phyloP scores from a whole-genome alignment of 108 stramenopile genomes.

The Fragilaria crotonensis region DNA sequence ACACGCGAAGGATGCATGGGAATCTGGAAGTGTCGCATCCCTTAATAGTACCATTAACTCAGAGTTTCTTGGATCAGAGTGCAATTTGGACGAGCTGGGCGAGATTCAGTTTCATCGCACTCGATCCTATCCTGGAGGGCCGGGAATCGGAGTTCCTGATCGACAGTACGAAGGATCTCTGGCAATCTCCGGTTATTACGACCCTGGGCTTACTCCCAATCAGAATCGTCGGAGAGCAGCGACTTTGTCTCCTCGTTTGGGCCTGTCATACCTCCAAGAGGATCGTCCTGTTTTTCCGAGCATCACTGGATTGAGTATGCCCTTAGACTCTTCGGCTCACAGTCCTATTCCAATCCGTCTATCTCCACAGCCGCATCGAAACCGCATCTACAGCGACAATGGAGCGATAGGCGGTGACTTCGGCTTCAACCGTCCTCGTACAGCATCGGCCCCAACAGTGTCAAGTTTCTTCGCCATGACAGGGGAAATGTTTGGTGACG shows the following conservation, averaged over 20 bases:
- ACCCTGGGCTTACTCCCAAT: slow-evolving; percentile 29
- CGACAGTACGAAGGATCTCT: slow-evolving; percentile 2
- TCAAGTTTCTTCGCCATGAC: slow-evolving; percentile 15
- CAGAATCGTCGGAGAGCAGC: slow-evolving; percentile 48
- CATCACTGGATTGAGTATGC: too few species aligned
- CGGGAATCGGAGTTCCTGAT: neutral
- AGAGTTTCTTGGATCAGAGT: slow-evolving; percentile 46
- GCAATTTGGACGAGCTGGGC: slow-evolving; percentile 11
- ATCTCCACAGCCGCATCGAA: too few species aligned
- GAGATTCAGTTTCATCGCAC: slow-evolving; percentile 13
- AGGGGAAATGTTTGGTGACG: slow-evolving; percentile 15
- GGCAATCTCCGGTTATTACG: slow-evolving; percentile 7
- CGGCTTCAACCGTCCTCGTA: slow-evolving; percentile 22
- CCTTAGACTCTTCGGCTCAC: too few species aligned
- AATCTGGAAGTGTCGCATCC: slow-evolving; percentile 54
- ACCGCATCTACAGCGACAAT: neutral
- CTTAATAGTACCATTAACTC: slow-evolving; percentile 35
- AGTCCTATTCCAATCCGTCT: too few species aligned
- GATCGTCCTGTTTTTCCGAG: too few species aligned
- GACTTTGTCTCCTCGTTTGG: slow-evolving; percentile 52
- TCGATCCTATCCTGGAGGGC: slow-evolving; percentile 1
- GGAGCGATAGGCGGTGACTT: neutral
- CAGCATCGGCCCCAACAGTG: slow-evolving; percentile 23
- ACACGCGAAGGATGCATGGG: too few species aligned
- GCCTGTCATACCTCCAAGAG: slow-evolving; percentile 41